Percentiles rank a stretch among this genome's conserved stretches.
Evolutionary conservation across 148 eudicot species (phyloP).

Genomic region (Camellia lanceoleosa): DNA sequence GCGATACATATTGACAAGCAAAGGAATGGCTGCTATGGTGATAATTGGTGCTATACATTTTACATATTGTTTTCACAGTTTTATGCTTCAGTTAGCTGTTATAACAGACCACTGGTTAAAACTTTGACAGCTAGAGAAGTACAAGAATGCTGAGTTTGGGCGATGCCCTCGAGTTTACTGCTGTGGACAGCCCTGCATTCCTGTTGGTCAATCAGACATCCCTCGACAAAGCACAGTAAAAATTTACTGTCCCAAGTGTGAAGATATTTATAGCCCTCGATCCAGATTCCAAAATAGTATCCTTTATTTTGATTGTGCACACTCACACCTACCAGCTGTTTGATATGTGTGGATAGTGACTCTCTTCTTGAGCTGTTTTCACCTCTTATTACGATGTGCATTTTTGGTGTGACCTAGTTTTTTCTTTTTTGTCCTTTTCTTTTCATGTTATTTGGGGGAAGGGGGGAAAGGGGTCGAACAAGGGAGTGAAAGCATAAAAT

Average conservation of each 20-base stretch:
- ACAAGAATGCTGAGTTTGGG: constrained; percentile 58
- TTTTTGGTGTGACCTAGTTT: too few relatives aligned
- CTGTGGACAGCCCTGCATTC: constrained; percentile 62
- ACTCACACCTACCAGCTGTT: neutral
- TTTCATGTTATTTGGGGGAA: neutral
- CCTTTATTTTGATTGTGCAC: constrained; percentile 27
- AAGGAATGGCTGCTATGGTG: constrained; percentile 98
- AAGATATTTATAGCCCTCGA: constrained; percentile 57
- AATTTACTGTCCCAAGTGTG: constrained; percentile 59
- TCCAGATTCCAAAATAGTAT: constrained; percentile 65
- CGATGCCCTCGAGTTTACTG: constrained; percentile 66
- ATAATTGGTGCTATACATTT: constrained; percentile 13
- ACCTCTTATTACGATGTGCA: neutral
- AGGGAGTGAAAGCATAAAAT: neutral
- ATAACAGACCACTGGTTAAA: neutral
- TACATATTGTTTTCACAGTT: neutral
- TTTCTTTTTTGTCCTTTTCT: too few relatives aligned
- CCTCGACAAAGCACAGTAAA: constrained; percentile 58
- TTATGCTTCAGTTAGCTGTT: neutral
- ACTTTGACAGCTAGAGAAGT: constrained; percentile 49
- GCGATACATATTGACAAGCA: constrained; percentile 83
- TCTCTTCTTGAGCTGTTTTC: constrained; percentile 1
- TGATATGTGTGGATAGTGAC: neutral
- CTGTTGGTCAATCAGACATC: constrained; percentile 60
- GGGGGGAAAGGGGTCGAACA: neutral